Evolutionary conservation across 805 yeast species (phyloP), one percentile per base, ranked within the genome.

Genomic region (Hyphopichia homilentoma): DNA sequence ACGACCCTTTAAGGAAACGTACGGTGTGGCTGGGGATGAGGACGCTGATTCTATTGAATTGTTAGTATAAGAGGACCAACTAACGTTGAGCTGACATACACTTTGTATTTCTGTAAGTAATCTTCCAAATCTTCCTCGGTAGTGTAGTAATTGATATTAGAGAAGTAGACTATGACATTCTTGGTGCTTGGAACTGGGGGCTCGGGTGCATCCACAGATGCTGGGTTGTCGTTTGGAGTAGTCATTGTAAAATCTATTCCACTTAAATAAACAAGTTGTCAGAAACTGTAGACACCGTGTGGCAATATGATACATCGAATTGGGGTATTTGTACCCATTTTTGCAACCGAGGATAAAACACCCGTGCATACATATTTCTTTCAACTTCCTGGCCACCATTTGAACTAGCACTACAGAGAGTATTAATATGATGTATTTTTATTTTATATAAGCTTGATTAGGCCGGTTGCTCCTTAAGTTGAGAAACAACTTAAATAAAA

Each of bases 11-110:
- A 35, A 65, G 57, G 8, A 74, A 73, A 21, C 73, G 61, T 12
- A 74, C 62, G 2, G 77, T 71, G 41, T 71, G 73, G 37, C 72
- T 69, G 17, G 83, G 84, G 32, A 78, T 67, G 41, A 77, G 55
- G 3, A 76, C 73, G 16, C 45, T 48, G 62, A 61, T 6, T 27
- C 43, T 22, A 56, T 19, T 20, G 21, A 23, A 14, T 17, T 13
- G 13, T 13, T 5, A 16, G 31, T 15, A 33, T 27, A 12, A 8
- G 11, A 21, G 16, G 13, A n/a, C 20, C 14, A n/a, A n/a, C n/a
- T n/a, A n/a, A n/a, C n/a, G n/a, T n/a, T n/a, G n/a, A 23, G 20
- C 27, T 12, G 21, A 56, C 76, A 31, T 61, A 73, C 79, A 72
- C 72, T 3, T 67, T 56, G 44, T 57, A 73, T 1, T 57, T 69